A percentile compares a stretch with the other conserved stretches of the same genome.
phyloP scores from a whole-genome alignment of 129 eudicot genomes.

The Gnaphalium uliginosum region DNA sequence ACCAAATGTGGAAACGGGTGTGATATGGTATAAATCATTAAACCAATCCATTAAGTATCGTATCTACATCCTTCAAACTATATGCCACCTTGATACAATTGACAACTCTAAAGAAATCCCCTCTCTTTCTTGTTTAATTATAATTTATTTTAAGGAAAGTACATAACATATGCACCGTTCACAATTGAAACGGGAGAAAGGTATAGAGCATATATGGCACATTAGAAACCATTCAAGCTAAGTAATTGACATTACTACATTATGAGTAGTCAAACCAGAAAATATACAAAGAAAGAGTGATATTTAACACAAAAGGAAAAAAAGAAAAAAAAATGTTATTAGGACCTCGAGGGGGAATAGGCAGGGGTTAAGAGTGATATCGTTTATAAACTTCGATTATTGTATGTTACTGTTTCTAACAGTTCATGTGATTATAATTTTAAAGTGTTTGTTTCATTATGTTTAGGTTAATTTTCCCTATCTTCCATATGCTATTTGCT shows the following conservation, averaged over 20 bases:
- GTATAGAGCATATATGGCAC: not conserved
- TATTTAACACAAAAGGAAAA: not conserved
- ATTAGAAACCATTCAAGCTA: too few relatives aligned
- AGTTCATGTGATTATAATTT: too few relatives aligned
- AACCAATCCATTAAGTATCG: not conserved
- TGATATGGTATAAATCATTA: slow-evolving; percentile 12
- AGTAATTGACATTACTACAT: too few relatives aligned
- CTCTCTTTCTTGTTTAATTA: not conserved
- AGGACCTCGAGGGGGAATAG: not conserved
- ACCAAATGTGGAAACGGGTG: not conserved
- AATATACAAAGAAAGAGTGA: not conserved
- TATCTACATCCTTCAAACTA: not conserved
- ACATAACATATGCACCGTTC: not conserved
- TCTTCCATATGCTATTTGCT: too few relatives aligned
- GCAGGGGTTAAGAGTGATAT: not conserved
- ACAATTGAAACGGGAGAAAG: not conserved
- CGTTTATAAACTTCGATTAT: too few relatives aligned
- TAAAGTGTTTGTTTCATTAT: too few relatives aligned
- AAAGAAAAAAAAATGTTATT: not conserved
- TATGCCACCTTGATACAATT: not conserved
- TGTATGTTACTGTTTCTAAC: too few relatives aligned
- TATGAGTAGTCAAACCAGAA: too few relatives aligned
- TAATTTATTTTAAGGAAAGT: not conserved
- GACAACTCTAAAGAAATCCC: not conserved
- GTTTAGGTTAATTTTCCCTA: too few relatives aligned